phyloP scores from a whole-genome alignment of 208 protist genomes.

The Trichomonas vaginalis region DNA sequence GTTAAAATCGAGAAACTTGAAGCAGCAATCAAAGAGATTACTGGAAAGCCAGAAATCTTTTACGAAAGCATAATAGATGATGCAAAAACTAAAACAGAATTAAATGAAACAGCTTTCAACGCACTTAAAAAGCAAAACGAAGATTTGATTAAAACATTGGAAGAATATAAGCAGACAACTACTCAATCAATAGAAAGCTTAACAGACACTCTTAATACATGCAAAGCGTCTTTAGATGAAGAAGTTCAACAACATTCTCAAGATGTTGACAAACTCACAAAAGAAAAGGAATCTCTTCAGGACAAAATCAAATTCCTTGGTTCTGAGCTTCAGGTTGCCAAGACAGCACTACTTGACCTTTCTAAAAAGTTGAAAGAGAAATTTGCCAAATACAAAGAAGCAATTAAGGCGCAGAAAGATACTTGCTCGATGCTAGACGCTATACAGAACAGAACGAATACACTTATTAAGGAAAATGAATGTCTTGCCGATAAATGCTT shows the following conservation, averaged over 20 bases:
- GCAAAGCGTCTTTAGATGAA: not conserved
- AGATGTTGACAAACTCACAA: not conserved
- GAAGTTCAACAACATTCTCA: not conserved
- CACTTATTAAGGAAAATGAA: not conserved
- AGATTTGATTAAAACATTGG: not conserved
- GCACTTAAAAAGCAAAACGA: not conserved
- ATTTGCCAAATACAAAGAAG: not conserved
- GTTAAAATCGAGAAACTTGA: not conserved
- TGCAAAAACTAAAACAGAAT: not conserved
- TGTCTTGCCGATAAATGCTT: not conserved
- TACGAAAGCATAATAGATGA: not conserved
- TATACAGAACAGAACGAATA: not conserved
- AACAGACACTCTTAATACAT: not conserved
- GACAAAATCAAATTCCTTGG: not conserved
- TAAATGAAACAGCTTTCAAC: not conserved
- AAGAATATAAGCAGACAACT: not conserved
- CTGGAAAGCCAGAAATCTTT: not conserved
- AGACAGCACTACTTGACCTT: not conserved
- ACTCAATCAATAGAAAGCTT: not conserved
- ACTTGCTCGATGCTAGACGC: not conserved
- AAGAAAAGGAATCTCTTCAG: not conserved
- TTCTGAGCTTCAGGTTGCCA: not conserved
- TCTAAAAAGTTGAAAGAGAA: not conserved
- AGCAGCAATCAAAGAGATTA: not conserved
- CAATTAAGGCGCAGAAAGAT: not conserved